Base-by-base conservation (phyloP, 164 flowering plant genomes). In the Euptelea pleiosperma region DNA sequence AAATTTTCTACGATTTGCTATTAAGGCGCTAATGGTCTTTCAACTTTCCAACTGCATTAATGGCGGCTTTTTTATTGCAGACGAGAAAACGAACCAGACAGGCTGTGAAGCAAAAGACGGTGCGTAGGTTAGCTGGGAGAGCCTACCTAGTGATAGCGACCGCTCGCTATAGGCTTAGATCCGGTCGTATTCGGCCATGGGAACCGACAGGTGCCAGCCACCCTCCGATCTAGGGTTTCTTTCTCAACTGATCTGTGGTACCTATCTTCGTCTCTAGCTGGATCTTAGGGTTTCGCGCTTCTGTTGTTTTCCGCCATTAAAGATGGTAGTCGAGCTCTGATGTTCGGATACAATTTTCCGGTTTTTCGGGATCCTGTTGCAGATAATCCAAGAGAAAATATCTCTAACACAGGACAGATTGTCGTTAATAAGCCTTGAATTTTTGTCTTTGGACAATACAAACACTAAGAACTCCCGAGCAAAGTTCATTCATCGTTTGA, bases 111-210 rank as follows among this genome's bases (percentile, higher is more conserved):
- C n/a, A 33, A 44, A 48, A 35, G 31, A 28, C 7, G 49, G 16
- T 14, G 33, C 10, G 25, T 30, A 16, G 55, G 35, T 18, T 18
- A n/a, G 16, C 31, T 30, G n/a, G 26, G 2, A n/a, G 3, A 40
- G 30, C 28, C 39, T 57, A 45, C 28, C 62, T 25, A 62, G 59
- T 42, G 66, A 62, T 34, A 53, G 53, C 59, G 66, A 62, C 25
- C 22, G 29, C 48, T 51, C 50, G 31, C 24, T 40, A 22, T 29
- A 50, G 54, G 5, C 51, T 25, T 12, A 36, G 49, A 55, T 55
- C 30, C 15, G 47, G 49, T 29, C 8, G 22, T 8, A 21, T 56
- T 16, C 2, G 44, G 22, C 3, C n/a, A n/a, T n/a, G n/a, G n/a
- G 25, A n/a, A 42, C 49, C 49, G 49, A 56, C 60, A 55, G 24